Conservation (phyloP, 2,329 filamentous ascomycete genomes). For the Orbilia quercus region DNA sequence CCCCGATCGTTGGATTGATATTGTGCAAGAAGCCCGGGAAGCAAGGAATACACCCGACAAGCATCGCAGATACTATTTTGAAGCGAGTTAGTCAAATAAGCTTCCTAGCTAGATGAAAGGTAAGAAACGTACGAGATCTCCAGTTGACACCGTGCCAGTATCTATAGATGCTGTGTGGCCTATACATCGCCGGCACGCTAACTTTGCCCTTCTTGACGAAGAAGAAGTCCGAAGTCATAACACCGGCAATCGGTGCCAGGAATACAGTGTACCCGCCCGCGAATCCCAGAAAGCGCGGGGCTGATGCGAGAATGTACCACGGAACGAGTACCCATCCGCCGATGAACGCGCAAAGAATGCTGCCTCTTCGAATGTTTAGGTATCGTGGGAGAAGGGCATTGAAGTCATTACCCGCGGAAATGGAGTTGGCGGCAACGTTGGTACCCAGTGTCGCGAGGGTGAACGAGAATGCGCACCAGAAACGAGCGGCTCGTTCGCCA, state of each 20-base stretch:
- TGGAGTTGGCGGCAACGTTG: slow-evolving; percentile 70
- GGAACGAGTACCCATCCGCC: slow-evolving; percentile 72
- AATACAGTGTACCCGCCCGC: slow-evolving; percentile 76
- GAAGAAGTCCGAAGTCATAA: slow-evolving; percentile 73
- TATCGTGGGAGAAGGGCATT: slow-evolving; percentile 69
- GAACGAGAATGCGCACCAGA: slow-evolving; percentile 69
- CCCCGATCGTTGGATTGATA: slow-evolving; percentile 43
- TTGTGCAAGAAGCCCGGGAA: slow-evolving; percentile 54
- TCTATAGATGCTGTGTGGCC: slow-evolving; percentile 39
- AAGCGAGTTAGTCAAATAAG: not conserved
- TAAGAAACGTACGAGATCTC: slow-evolving; percentile 38
- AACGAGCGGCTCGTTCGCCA: slow-evolving; percentile 65
- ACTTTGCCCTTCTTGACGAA: slow-evolving; percentile 68
- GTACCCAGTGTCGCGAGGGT: slow-evolving; percentile 69
- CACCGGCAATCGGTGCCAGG: slow-evolving; percentile 72
- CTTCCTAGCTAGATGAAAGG: not conserved
- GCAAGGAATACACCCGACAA: slow-evolving; percentile 53
- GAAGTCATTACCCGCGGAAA: slow-evolving; percentile 70
- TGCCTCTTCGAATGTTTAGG: slow-evolving; percentile 70
- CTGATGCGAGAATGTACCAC: slow-evolving; percentile 74
- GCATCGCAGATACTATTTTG: slow-evolving; percentile 34
- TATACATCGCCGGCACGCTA: slow-evolving; percentile 61
- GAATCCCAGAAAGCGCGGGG: slow-evolving; percentile 72
- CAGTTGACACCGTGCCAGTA: slow-evolving; percentile 47
- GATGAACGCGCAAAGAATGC: slow-evolving; percentile 68